Percentiles rank a stretch among this genome's conserved stretches.
Conservation (phyloP, 495 filamentous ascomycete species). For the Podospora tetraspora region DNA sequence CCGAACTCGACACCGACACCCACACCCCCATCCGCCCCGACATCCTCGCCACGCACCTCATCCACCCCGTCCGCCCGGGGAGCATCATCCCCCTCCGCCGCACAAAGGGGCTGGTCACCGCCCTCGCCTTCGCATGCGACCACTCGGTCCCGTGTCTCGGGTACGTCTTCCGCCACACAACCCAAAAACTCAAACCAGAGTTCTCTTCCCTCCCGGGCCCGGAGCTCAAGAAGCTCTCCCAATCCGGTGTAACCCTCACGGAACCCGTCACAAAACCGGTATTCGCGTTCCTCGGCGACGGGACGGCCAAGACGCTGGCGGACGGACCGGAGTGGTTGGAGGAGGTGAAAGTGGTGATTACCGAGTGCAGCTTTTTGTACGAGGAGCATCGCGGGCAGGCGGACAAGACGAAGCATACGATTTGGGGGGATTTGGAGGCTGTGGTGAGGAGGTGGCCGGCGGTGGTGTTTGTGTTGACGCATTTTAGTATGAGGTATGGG, state of each 20-base stretch:
- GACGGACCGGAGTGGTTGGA: slow-evolving; percentile 22
- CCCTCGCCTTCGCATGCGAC: slow-evolving; percentile 31
- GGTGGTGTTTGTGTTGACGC: slow-evolving; percentile 35
- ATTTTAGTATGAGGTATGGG: slow-evolving; percentile 36
- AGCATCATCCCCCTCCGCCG: slow-evolving; percentile 23
- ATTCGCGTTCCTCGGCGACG: slow-evolving; percentile 38
- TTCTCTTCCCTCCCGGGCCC: slow-evolving; percentile 15
- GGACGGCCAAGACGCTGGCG: slow-evolving; percentile 25
- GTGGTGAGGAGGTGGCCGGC: slow-evolving; percentile 28
- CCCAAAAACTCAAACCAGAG: slow-evolving; percentile 25
- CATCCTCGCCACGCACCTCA: slow-evolving; percentile 22
- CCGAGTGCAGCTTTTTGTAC: slow-evolving; percentile 35
- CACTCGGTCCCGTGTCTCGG: slow-evolving; percentile 36
- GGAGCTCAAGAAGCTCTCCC: slow-evolving; percentile 23
- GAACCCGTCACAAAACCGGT: slow-evolving; percentile 25
- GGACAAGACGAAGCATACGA: slow-evolving; percentile 33
- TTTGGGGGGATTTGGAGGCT: slow-evolving; percentile 32
- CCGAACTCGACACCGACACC: neutral
- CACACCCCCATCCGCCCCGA: neutral
- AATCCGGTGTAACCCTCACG: slow-evolving; percentile 24
- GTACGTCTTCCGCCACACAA: slow-evolving; percentile 32
- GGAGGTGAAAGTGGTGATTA: slow-evolving; percentile 32
- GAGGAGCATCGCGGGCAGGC: slow-evolving; percentile 32
- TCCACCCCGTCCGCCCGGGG: slow-evolving; percentile 20
- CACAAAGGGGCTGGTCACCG: slow-evolving; percentile 20